Evolutionary conservation across 306 rosid genomes (phyloP).

Genomic region (Glycine tomentella): DNA sequence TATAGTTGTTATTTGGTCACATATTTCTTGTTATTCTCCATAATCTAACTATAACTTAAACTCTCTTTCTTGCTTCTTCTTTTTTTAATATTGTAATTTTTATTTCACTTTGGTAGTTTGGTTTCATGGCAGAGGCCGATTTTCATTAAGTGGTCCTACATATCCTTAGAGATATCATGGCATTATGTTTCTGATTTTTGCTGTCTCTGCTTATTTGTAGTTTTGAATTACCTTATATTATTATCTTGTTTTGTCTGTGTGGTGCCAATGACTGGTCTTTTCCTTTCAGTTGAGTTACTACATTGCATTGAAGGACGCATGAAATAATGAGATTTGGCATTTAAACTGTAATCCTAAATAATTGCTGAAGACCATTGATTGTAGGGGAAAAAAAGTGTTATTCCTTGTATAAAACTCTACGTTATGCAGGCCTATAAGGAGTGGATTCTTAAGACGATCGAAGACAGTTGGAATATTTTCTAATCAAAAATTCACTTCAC

Average conservation of each 20-base stretch:
- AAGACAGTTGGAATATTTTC: conserved; percentile 84
- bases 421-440: conserved; percentile 72
- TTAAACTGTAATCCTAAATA: conserved; percentile 13
- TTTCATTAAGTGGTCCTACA: conserved; percentile 1
- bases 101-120: conserved; percentile 11
- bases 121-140: not conserved
- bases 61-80: not conserved
- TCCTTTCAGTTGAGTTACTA: conserved; percentile 12
- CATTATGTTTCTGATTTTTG: not conserved
- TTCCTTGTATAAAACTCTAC: conserved; percentile 30
- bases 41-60: not conserved
- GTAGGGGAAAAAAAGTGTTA: not conserved
- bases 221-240: conserved; percentile 4
- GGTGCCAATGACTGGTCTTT: conserved; percentile 7
- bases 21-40: conserved; percentile 18
- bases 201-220: conserved; percentile 3
- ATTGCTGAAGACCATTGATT: conserved; percentile 10
- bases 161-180: not conserved
- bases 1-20: too few species aligned
- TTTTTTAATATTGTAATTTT: not conserved
- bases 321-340: conserved; percentile 21
- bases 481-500: conserved; percentile 65
- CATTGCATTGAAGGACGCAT: conserved; percentile 3
- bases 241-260: conserved; percentile 14
- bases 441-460: conserved; percentile 85